phyloP scores from a whole-genome alignment of 2,329 filamentous ascomycete genomes.

The Trichoderma afroharzianum region DNA sequence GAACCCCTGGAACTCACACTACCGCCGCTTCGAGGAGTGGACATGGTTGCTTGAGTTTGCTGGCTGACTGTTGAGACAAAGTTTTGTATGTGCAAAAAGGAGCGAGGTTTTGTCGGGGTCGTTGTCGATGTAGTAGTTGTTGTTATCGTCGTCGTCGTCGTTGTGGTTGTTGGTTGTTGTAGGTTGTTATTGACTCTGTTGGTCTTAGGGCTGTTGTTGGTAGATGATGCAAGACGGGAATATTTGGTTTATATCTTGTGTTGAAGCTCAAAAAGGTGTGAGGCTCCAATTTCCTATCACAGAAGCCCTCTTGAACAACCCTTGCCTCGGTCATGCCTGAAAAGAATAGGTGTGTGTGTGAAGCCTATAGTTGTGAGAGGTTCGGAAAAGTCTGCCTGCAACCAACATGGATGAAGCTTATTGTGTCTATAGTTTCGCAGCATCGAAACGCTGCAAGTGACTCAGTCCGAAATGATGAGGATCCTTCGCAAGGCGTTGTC shows the following conservation, averaged over 20 bases:
- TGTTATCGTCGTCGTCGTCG: background rate
- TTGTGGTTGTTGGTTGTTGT: background rate
- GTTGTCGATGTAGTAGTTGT: background rate
- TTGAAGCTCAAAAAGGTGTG: background rate
- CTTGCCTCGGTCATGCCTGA: background rate
- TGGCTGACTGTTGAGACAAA: background rate
- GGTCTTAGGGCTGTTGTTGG: background rate
- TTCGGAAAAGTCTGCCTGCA: background rate
- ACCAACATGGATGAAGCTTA: constrained; percentile 14
- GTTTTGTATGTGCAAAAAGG: background rate
- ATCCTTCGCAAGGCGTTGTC: constrained; percentile 13
- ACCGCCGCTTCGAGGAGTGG: constrained; percentile 11
- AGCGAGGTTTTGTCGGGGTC: background rate
- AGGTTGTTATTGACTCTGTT: background rate
- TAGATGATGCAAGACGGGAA: background rate
- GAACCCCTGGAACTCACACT: constrained; percentile 10
- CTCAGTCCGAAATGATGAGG: background rate
- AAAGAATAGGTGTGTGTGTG: background rate
- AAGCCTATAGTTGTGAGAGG: background rate
- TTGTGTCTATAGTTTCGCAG: background rate
- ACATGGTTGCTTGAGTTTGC: background rate
- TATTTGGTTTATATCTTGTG: constrained; percentile 5
- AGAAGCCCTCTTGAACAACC: background rate
- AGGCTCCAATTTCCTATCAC: background rate
- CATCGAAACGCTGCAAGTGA: background rate